These are phyloP conservation scores for Hyaloscypha bicolor DNA, from an alignment of 495 filamentous ascomycete genomes.

Conservation along the genomic window DNA sequence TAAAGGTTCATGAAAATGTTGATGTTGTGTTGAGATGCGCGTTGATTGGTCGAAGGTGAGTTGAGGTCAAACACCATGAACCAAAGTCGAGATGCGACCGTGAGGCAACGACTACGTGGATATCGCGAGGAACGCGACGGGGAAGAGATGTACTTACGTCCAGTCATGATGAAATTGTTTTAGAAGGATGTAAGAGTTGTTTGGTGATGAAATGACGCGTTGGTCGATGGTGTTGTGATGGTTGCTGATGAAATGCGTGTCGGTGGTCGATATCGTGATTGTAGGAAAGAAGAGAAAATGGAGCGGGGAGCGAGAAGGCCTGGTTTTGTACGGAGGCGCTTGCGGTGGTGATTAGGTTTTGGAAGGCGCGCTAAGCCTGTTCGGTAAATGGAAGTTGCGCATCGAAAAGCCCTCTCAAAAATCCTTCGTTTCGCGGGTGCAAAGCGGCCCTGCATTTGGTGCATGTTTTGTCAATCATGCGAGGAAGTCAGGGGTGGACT, in stretches of 20 bases:
- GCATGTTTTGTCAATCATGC: background rate
- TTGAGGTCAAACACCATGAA: conserved; percentile 18
- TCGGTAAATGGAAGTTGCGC: background rate
- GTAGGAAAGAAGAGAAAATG: conserved; percentile 15
- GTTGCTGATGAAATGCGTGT: conserved; percentile 28
- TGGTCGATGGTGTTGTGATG: conserved; percentile 20
- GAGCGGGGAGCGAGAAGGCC: conserved; percentile 7
- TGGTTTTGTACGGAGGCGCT: conserved; percentile 10
- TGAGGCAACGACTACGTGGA: conserved; percentile 21
- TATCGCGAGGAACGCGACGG: conserved; percentile 21
- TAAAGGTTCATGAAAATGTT: conserved; percentile 14
- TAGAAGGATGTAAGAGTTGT: conserved; percentile 22
- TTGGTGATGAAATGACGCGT: conserved; percentile 34
- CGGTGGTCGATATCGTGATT: conserved; percentile 12
- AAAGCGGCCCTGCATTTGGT: background rate
- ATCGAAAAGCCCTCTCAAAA: conserved; percentile 1
- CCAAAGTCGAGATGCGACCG: conserved; percentile 23
- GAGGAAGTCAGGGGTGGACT: background rate
- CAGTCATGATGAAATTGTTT: conserved; percentile 35
- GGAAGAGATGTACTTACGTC: conserved; percentile 32
- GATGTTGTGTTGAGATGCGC: conserved; percentile 15
- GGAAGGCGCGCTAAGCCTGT: conserved; percentile 1
- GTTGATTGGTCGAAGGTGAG: conserved; percentile 26
- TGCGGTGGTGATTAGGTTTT: conserved; percentile 3
- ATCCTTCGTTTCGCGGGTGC: background rate